A percentile compares a stretch with the other conserved stretches of the same genome.
phyloP scores from a whole-genome alignment of 1,139 yeast species.

The Candida sojae region DNA sequence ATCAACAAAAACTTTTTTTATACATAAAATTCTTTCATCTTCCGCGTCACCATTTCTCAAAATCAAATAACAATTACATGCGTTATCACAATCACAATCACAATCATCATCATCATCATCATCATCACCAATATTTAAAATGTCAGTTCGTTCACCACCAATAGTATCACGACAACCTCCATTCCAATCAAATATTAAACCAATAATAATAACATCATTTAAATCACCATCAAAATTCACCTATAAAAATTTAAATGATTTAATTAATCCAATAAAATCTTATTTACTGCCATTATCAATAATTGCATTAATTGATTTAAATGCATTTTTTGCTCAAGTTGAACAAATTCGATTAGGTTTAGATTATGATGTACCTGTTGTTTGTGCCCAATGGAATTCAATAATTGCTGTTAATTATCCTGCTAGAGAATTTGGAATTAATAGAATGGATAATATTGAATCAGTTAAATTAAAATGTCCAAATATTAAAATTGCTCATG shows the following conservation, averaged over 20 bases:
- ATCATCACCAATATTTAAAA: background rate
- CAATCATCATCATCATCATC: too few species aligned
- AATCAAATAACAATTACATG: background rate
- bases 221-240: slow-evolving; percentile 31
- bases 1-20: too few species aligned
- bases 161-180: background rate
- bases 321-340: slow-evolving; percentile 95
- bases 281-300: slow-evolving; percentile 74
- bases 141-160: slow-evolving; percentile 11
- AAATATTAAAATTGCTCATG: slow-evolving; percentile 75
- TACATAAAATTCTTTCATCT: too few species aligned
- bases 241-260: slow-evolving; percentile 46
- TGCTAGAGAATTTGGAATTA: slow-evolving; percentile 80
- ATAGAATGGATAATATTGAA: slow-evolving; percentile 70
- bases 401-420: slow-evolving; percentile 90
- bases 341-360: slow-evolving; percentile 77
- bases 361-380: slow-evolving; percentile 74
- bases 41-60: too few species aligned
- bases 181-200: background rate
- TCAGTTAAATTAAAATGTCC: slow-evolving; percentile 79
- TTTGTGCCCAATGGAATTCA: slow-evolving; percentile 91
- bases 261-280: slow-evolving; percentile 47
- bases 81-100: too few species aligned
- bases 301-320: slow-evolving; percentile 83
- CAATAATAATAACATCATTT: slow-evolving; percentile 7